Percentiles rank a stretch among this genome's conserved stretches.
These are phyloP conservation scores for Saxophila tyrrhenica DNA, from an alignment of 495 filamentous ascomycete species.

Conservation along the genomic window DNA sequence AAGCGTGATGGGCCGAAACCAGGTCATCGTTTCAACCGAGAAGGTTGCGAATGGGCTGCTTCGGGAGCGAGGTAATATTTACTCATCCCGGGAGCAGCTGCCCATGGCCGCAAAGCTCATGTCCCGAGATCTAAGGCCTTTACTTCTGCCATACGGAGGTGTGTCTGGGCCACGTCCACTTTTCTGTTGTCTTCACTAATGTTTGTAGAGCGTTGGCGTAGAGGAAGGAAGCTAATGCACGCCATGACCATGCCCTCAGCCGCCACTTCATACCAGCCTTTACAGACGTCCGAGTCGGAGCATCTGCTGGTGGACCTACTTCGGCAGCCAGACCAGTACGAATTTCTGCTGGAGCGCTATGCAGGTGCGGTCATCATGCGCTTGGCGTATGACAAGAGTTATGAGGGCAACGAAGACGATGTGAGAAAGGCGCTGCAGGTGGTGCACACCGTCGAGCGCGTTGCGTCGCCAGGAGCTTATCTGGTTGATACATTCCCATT, in stretches of 20 bases:
- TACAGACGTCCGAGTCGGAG: background rate
- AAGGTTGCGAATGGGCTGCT: slow-evolving; percentile 33
- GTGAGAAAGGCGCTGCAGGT: slow-evolving; percentile 25
- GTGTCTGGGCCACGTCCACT: too few species aligned
- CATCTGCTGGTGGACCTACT: background rate
- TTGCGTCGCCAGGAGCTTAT: slow-evolving; percentile 25
- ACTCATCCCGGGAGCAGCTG: slow-evolving; percentile 22
- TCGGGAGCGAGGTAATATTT: slow-evolving; percentile 28
- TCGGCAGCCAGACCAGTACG: background rate
- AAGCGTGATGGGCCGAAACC: slow-evolving; percentile 20
- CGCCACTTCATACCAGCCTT: background rate
- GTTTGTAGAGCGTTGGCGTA: too few species aligned
- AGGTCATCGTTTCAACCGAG: slow-evolving; percentile 29
- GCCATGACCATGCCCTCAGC: background rate
- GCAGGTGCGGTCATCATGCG: background rate
- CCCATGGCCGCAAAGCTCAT: slow-evolving; percentile 19
- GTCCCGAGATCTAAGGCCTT: slow-evolving; percentile 4
- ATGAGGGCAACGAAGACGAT: slow-evolving; percentile 17
- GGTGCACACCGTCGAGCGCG: slow-evolving; percentile 26
- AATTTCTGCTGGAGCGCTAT: background rate
- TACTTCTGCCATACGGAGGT: too few species aligned
- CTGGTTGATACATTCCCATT: slow-evolving; percentile 28
- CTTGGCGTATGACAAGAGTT: too few species aligned
- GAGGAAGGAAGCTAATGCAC: background rate
- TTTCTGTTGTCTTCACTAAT: too few species aligned